Evolutionary conservation across 129 eudicot genomes (phyloP).

Genomic region (Tagetes erecta): DNA sequence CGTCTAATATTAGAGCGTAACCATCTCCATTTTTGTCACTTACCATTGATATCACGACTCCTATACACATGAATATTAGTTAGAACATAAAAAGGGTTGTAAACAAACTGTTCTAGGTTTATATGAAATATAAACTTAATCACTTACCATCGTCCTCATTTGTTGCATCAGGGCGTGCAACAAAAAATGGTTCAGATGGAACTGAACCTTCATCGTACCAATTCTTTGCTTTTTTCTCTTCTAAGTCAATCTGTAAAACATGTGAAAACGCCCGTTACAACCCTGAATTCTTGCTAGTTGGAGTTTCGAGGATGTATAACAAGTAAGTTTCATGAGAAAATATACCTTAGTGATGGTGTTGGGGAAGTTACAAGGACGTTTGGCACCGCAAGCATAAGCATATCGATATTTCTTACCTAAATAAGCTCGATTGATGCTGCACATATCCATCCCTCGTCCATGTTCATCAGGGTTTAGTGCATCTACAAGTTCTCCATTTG

Average conservation of each 20-base stretch:
- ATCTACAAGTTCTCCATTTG: conserved; percentile 68
- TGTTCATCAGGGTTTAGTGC: conserved; percentile 88
- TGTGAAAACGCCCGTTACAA: not conserved
- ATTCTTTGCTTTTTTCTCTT: conserved; percentile 71
- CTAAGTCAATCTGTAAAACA: conserved; percentile 65
- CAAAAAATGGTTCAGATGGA: conserved; percentile 95
- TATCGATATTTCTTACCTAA: conserved; percentile 87
- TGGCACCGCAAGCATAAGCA: conserved; percentile 94
- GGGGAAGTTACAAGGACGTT: conserved; percentile 90
- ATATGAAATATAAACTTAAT: not conserved
- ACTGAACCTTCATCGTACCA: conserved; percentile 84
- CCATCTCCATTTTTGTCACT: conserved; percentile 92
- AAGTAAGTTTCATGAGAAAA: not conserved
- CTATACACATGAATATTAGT: conserved; percentile 35
- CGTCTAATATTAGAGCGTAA: conserved; percentile 72
- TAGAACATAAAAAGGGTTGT: too few species aligned
- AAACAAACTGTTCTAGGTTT: not conserved
- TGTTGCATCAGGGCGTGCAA: conserved; percentile 84
- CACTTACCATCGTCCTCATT: conserved; percentile 90
- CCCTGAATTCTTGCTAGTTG: not conserved
- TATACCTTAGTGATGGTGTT: conserved; percentile 96
- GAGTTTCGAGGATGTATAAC: not conserved
- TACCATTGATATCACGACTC: conserved; percentile 83
- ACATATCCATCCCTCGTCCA: conserved; percentile 96
- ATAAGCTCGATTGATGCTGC: conserved; percentile 82